Evolutionary conservation across 164 flowering plant genomes (phyloP).

Genomic region (Nymphaea thermarum): DNA sequence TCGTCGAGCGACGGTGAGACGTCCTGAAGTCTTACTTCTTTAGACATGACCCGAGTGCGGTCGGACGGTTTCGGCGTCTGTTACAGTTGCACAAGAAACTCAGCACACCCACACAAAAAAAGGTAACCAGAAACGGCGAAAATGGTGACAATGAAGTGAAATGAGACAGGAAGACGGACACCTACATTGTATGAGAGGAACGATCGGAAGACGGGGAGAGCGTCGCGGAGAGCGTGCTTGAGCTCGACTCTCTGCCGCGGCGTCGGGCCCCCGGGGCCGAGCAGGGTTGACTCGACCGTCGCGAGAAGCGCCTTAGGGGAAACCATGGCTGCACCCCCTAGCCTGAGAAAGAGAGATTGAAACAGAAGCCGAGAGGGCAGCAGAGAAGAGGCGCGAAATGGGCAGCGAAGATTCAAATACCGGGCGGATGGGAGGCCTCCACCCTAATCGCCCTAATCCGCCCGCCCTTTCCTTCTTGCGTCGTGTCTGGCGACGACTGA

Average conservation of each 20-base stretch:
- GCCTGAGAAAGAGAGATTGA: too few relatives aligned
- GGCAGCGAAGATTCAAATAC: too few relatives aligned
- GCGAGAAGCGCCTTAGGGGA: constrained; percentile 63
- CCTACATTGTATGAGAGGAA: constrained; percentile 70
- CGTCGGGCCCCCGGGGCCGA: constrained; percentile 53
- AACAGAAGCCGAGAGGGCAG: too few relatives aligned
- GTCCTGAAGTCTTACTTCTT: constrained; percentile 78
- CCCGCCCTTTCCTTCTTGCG: too few relatives aligned
- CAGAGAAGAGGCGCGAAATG: too few relatives aligned
- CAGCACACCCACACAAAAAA: background rate
- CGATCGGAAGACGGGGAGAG: constrained; percentile 40
- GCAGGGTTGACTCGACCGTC: constrained; percentile 46
- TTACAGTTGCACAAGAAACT: background rate
- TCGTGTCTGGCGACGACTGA: too few relatives aligned
- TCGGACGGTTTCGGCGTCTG: constrained; percentile 84
- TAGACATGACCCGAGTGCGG: constrained; percentile 65
- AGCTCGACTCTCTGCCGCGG: constrained; percentile 76
- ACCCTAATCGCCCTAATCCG: too few relatives aligned
- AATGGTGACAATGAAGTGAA: background rate
- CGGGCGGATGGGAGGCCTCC: too few relatives aligned
- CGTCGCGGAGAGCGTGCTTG: constrained; percentile 61
- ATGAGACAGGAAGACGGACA: background rate
- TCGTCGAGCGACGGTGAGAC: constrained; percentile 71
- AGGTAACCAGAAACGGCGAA: background rate
- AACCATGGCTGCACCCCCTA: constrained; percentile 30